A percentile compares a stretch with the other conserved stretches of the same genome.
phyloP scores from a whole-genome alignment of 371 early-diverging fungal species.

The Blakeslea trispora region DNA sequence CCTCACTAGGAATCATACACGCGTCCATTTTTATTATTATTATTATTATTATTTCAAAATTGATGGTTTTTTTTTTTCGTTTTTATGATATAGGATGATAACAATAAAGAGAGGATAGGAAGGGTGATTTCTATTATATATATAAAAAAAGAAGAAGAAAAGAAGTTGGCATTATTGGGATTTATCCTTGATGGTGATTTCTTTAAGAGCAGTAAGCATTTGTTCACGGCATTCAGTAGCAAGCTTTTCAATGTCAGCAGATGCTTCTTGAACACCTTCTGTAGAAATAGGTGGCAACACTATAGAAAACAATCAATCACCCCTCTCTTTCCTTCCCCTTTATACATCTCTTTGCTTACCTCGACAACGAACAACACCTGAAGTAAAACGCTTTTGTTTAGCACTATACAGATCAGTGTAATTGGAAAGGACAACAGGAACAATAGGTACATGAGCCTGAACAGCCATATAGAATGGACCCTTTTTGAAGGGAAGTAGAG shows the following conservation, averaged over 20 bases:
- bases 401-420: conserved; percentile 75
- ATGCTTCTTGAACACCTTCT: conserved; percentile 57
- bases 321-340: not conserved
- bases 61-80: too few species aligned
- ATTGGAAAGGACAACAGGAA: conserved; percentile 86
- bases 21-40: too few species aligned
- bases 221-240: conserved; percentile 61
- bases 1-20: too few species aligned
- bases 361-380: conserved; percentile 76
- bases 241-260: conserved; percentile 72
- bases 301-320: conserved; percentile 10
- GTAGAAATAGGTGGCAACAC: conserved; percentile 81
- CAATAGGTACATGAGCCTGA: conserved; percentile 82
- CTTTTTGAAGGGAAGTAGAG: conserved; percentile 91
- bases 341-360: too few species aligned
- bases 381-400: conserved; percentile 58
- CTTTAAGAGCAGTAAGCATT: conserved; percentile 73
- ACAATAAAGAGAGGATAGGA: too few species aligned
- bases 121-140: not conserved
- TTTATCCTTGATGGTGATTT: conserved; percentile 50
- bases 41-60: too few species aligned
- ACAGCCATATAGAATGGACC: conserved; percentile 92
- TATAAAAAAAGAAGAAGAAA: too few species aligned
- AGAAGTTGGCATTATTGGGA: not conserved
- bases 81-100: too few species aligned